Evolutionary conservation across 768 basidiomycete genomes (phyloP).

Genomic region (Termitomyces sp.): DNA sequence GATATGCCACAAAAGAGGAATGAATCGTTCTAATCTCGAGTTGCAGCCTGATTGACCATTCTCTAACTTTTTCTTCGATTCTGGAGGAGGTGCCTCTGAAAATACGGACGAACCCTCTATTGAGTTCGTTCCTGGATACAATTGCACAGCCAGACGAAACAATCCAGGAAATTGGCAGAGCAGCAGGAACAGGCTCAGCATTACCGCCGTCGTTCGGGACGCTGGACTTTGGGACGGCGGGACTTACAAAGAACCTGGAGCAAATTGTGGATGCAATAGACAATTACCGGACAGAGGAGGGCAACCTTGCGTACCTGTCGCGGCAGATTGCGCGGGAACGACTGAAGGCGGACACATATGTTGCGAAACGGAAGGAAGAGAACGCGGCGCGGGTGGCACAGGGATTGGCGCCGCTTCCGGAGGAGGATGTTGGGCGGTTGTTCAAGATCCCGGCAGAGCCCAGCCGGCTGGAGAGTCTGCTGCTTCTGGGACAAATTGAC

Average conservation of each 20-base stretch:
- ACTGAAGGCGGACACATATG: slow-evolving; percentile 70
- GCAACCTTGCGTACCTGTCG: slow-evolving; percentile 84
- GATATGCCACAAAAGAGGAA: slow-evolving; percentile 6
- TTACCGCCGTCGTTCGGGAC: slow-evolving; percentile 63
- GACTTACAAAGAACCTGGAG: slow-evolving; percentile 76
- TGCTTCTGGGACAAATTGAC: slow-evolving; percentile 86
- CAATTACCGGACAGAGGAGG: slow-evolving; percentile 85
- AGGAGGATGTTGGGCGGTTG: slow-evolving; percentile 79
- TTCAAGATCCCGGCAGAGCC: slow-evolving; percentile 91
- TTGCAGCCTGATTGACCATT: slow-evolving; percentile 72
- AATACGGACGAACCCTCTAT: slow-evolving; percentile 77
- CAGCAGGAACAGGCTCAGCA: slow-evolving; percentile 35
- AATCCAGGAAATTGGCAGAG: slow-evolving; percentile 36
- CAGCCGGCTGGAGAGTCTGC: slow-evolving; percentile 81
- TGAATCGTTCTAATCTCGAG: slow-evolving; percentile 7
- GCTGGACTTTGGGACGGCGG: slow-evolving; percentile 68
- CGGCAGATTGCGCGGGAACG: slow-evolving; percentile 90
- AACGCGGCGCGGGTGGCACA: slow-evolving; percentile 76
- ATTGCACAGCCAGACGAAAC: slow-evolving; percentile 50
- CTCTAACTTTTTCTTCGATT: slow-evolving; percentile 82
- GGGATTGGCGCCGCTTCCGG: slow-evolving; percentile 82
- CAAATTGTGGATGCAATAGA: slow-evolving; percentile 85
- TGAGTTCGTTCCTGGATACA: slow-evolving; percentile 74
- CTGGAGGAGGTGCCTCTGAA: slow-evolving; percentile 84
- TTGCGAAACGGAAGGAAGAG: slow-evolving; percentile 88